Percentiles rank a stretch among this genome's conserved stretches.
phyloP scores from a whole-genome alignment of 805 yeast genomes.

The Metschnikowia koreensis region DNA sequence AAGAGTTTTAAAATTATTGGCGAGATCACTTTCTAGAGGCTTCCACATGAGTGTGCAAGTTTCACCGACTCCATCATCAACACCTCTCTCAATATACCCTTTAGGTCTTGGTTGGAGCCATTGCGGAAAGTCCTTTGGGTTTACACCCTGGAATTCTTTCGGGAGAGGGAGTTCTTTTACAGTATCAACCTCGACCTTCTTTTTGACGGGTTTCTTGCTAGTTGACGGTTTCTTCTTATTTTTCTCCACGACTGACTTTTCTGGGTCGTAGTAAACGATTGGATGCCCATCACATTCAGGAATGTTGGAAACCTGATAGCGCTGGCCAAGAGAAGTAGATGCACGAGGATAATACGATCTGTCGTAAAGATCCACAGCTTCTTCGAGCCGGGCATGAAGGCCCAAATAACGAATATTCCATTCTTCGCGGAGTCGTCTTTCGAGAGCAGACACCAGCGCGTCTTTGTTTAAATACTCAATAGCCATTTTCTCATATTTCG shows the following conservation, averaged over 20 bases:
- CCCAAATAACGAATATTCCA: slow-evolving; percentile 85
- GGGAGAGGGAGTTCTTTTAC: slow-evolving; percentile 44
- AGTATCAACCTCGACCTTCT: slow-evolving; percentile 19
- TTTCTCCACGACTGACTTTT: slow-evolving; percentile 9
- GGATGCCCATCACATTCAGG: slow-evolving; percentile 60
- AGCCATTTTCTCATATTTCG: slow-evolving; percentile 59
- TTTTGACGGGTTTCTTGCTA: slow-evolving; percentile 15
- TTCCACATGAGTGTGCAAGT: slow-evolving; percentile 70
- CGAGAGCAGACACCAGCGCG: slow-evolving; percentile 33
- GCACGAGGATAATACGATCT: slow-evolving; percentile 76
- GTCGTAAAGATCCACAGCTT: slow-evolving; percentile 73
- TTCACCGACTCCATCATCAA: slow-evolving; percentile 50
- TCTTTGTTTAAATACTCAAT: slow-evolving; percentile 51
- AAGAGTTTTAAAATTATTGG: slow-evolving; percentile 31
- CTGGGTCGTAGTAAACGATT: slow-evolving; percentile 61
- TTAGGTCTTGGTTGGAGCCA: slow-evolving; percentile 80
- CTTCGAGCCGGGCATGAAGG: slow-evolving; percentile 68
- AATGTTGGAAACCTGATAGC: slow-evolving; percentile 67
- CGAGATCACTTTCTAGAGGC: slow-evolving; percentile 32
- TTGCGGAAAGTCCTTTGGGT: slow-evolving; percentile 53
- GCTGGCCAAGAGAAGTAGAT: slow-evolving; percentile 70
- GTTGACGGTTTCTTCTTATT: slow-evolving; percentile 14
- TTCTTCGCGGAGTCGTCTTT: slow-evolving; percentile 59
- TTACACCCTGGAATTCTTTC: slow-evolving; percentile 38
- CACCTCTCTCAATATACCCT: slow-evolving; percentile 85